Percentiles rank a stretch among this genome's conserved stretches.
phyloP scores from a whole-genome alignment of 2,329 filamentous ascomycete genomes.

The Trichoderma hamatum region DNA sequence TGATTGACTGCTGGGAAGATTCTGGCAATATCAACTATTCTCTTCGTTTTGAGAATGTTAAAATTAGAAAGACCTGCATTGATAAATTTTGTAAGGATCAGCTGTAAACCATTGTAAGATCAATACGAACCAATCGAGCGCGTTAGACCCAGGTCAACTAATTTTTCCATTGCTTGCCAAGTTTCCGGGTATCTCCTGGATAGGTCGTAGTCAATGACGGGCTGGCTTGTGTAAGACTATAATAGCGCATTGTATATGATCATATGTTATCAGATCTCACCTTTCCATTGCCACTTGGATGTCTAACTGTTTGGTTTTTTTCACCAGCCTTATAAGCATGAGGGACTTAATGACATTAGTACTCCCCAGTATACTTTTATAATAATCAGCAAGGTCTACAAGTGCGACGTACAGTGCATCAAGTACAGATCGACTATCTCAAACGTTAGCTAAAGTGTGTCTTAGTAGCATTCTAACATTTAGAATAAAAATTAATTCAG shows the following conservation, averaged over 20 bases:
- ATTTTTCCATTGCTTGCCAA: conserved; percentile 13
- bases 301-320: conserved; percentile 10
- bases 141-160: conserved; percentile 2
- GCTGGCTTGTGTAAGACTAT: background rate
- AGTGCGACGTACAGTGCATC: conserved; percentile 13
- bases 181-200: conserved; percentile 16
- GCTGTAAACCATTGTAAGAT: fast-evolving
- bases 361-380: background rate
- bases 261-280: background rate
- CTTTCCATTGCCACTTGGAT: conserved; percentile 20
- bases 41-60: conserved; percentile 12
- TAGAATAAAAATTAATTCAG: background rate
- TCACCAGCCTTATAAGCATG: conserved; percentile 21
- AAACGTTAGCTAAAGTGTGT: background rate
- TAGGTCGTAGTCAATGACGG: conserved; percentile 12
- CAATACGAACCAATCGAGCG: conserved; percentile 1
- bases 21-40: background rate
- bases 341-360: conserved; percentile 3
- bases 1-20: background rate
- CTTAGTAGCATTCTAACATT: background rate
- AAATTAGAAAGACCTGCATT: conserved; percentile 14
- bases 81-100: background rate
- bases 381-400: background rate
- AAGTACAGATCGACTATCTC: conserved; percentile 13
- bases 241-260: background rate